Conservation (phyloP, 176 grass and related monocot genomes). For the Pontederia paniculata region DNA sequence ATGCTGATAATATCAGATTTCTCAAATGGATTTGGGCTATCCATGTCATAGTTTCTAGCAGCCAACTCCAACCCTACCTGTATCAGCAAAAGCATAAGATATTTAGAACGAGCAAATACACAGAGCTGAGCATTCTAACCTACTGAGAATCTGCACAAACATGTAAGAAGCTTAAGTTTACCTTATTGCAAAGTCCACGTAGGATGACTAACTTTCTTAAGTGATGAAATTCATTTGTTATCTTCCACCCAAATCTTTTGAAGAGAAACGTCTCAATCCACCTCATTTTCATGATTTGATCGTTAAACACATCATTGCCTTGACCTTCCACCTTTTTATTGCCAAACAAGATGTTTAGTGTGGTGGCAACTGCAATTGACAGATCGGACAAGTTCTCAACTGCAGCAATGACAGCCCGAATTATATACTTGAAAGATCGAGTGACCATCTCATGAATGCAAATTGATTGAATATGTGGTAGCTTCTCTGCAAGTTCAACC, state of each 20-base stretch:
- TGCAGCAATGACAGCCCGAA: slow-evolving; percentile 85
- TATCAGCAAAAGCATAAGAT: slow-evolving; percentile 8
- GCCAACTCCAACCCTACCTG: slow-evolving; percentile 93
- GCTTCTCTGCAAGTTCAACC: slow-evolving; percentile 81
- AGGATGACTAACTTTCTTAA: slow-evolving; percentile 80
- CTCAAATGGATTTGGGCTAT: slow-evolving; percentile 75
- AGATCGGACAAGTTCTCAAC: slow-evolving; percentile 55
- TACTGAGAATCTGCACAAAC: no score
- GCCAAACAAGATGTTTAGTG: slow-evolving; percentile 83
- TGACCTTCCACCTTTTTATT: slow-evolving; percentile 38
- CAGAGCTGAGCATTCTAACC: not conserved
- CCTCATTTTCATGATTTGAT: slow-evolving; percentile 44
- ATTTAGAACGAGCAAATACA: not conserved
- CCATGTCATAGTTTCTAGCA: slow-evolving; percentile 94
- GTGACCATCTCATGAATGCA: slow-evolving; percentile 99
- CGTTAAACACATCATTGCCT: slow-evolving; percentile 28
- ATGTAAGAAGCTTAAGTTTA: slow-evolving; percentile 18
- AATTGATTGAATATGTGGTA: slow-evolving; percentile 96
- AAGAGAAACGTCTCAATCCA: slow-evolving; percentile 77
- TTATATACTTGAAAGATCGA: slow-evolving; percentile 82
- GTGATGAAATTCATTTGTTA: slow-evolving; percentile 79
- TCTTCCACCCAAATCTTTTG: slow-evolving; percentile 73
- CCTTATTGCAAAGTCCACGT: slow-evolving; percentile 89
- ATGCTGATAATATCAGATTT: slow-evolving; percentile 88
- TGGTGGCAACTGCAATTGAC: slow-evolving; percentile 66